Percentiles rank a stretch among this genome's conserved stretches.
phyloP scores from a whole-genome alignment of 2,329 filamentous ascomycete genomes.

The Dactylonectria macrodidyma region DNA sequence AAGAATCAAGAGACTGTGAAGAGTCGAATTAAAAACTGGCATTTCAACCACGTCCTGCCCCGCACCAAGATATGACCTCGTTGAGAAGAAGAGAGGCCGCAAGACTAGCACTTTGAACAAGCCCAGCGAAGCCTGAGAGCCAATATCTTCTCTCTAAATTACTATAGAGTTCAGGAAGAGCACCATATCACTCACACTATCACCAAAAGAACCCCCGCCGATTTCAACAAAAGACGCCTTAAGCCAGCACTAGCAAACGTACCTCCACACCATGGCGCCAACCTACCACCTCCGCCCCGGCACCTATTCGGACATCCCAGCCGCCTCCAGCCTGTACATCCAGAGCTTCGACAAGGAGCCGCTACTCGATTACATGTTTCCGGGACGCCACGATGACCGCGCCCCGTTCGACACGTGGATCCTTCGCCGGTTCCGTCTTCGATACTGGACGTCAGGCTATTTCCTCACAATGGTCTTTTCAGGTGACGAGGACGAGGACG shows the following conservation, averaged over 20 bases:
- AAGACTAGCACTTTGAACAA: too few relatives aligned
- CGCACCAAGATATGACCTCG: too few relatives aligned
- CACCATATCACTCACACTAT: too few relatives aligned
- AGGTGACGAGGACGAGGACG: constrained; percentile 29
- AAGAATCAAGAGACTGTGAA: too few relatives aligned
- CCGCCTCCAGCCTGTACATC: constrained; percentile 47
- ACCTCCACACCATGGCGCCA: constrained; percentile 28
- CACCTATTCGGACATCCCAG: constrained; percentile 48
- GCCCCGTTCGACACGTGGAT: constrained; percentile 41
- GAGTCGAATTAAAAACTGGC: too few relatives aligned
- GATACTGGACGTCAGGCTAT: constrained; percentile 54
- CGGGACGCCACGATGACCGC: constrained; percentile 41
- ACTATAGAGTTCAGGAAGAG: too few relatives aligned
- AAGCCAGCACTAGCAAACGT: not conserved
- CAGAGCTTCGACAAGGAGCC: constrained; percentile 50
- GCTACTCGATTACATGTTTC: constrained; percentile 53
- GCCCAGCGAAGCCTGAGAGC: too few relatives aligned
- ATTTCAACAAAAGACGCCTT: not conserved
- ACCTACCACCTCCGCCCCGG: constrained; percentile 52
- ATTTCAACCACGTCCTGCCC: too few relatives aligned
- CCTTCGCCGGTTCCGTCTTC: constrained; percentile 47
- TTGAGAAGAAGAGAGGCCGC: too few relatives aligned
- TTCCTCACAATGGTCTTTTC: constrained; percentile 48
- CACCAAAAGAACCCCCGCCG: not conserved
- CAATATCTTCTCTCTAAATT: too few relatives aligned